Evolutionary conservation across 1,284 basidiomycete species (phyloP).

Genomic region (Tilletiaria anomala): DNA sequence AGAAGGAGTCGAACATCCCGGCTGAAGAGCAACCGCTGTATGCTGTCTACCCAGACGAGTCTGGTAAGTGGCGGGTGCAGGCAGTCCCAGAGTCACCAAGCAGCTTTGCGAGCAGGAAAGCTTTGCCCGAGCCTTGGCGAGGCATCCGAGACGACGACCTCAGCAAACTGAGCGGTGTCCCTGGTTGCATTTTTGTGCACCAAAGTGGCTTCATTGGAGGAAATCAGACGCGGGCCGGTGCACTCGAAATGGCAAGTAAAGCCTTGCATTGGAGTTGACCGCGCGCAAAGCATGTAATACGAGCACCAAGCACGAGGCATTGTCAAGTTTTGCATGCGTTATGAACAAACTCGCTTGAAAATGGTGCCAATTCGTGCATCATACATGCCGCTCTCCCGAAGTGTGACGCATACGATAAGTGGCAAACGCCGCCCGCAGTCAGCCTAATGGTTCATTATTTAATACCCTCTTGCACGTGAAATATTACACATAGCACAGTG

Average conservation of each 20-base stretch:
- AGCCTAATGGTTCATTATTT: too few relatives aligned
- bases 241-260: slow-evolving; percentile 60
- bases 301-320: too few relatives aligned
- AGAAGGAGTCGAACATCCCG: slow-evolving; percentile 41
- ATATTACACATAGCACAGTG: too few relatives aligned
- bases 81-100: slow-evolving; percentile 70
- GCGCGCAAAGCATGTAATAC: too few relatives aligned
- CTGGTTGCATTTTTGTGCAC: slow-evolving; percentile 77
- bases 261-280: slow-evolving; percentile 43
- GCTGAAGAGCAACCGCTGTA: slow-evolving; percentile 52
- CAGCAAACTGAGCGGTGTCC: slow-evolving; percentile 57
- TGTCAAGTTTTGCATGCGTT: too few relatives aligned
- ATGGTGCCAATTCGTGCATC: too few relatives aligned
- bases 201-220: slow-evolving; percentile 92
- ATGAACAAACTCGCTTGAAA: too few relatives aligned
- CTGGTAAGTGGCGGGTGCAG: slow-evolving; percentile 73
- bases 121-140: slow-evolving; percentile 81
- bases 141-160: slow-evolving; percentile 74
- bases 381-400: too few relatives aligned
- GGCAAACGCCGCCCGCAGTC: too few relatives aligned
- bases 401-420: too few relatives aligned
- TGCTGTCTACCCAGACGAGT: slow-evolving; percentile 70
- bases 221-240: slow-evolving; percentile 80
- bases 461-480: too few relatives aligned
- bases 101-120: slow-evolving; percentile 78